Percentiles rank a stretch among this genome's conserved stretches.
These are phyloP conservation scores for Aspergillus transmontanensis DNA, from an alignment of 2,329 filamentous ascomycete genomes.

Conservation along the genomic window DNA sequence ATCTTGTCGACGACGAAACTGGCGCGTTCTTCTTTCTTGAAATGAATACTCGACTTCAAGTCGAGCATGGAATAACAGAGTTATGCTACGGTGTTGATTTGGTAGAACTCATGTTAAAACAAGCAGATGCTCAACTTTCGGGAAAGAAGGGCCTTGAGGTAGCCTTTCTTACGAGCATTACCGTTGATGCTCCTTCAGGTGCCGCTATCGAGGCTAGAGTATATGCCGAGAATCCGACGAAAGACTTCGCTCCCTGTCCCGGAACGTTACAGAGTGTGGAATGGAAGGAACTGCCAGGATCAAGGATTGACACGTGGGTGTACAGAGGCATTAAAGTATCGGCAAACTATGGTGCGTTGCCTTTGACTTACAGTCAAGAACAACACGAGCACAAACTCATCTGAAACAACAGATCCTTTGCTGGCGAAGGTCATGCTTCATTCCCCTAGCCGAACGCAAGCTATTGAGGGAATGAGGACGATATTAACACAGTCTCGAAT, in stretches of 20 bases:
- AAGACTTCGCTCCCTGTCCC: constrained; percentile 61
- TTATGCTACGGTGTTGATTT: constrained; percentile 58
- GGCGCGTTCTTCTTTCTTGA: constrained; percentile 73
- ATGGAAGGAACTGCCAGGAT: constrained; percentile 53
- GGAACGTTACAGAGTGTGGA: constrained; percentile 60
- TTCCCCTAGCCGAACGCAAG: constrained; percentile 41
- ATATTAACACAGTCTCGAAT: constrained; percentile 51
- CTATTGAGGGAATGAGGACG: constrained; percentile 48
- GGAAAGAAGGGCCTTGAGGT: constrained; percentile 50
- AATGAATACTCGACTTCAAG: constrained; percentile 62
- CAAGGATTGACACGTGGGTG: constrained; percentile 67
- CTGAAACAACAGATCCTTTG: constrained; percentile 48
- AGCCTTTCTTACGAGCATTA: constrained; percentile 45
- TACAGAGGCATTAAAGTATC: constrained; percentile 59
- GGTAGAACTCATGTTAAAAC: constrained; percentile 58
- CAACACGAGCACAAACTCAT: neutral
- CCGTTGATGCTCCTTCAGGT: constrained; percentile 48
- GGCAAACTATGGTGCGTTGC: constrained; percentile 56
- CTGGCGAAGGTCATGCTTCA: constrained; percentile 63
- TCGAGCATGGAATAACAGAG: constrained; percentile 62
- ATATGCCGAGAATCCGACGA: constrained; percentile 62
- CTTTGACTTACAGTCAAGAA: neutral
- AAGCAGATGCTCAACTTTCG: constrained; percentile 54
- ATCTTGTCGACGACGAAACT: constrained; percentile 81
- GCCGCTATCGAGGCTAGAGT: constrained; percentile 57